Base-by-base conservation (phyloP, 495 filamentous ascomycete genomes). In the Podospora tetraspora region DNA sequence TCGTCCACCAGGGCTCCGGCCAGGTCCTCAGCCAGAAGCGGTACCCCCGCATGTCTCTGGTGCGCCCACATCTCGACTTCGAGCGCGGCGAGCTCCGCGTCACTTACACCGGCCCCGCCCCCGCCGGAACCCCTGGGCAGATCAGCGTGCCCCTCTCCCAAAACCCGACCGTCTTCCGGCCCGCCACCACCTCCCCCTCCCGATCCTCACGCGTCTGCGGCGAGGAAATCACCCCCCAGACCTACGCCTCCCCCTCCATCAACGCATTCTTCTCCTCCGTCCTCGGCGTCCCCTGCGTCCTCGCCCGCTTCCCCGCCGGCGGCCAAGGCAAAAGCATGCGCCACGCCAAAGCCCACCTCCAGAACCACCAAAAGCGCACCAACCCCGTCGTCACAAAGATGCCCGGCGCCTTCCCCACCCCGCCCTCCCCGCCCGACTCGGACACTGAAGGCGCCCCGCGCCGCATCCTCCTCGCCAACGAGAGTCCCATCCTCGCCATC, bases 401-500 rank as follows among this genome's bases (percentile, higher is more conserved):
- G 66, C 88, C 88, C 0, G 84, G 86, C 4, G 78, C 86, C n/a
- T 88, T 86, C 68, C 86, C 85, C 1, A 61, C 24, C 7, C 76
- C 82, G 16, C 81, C 80, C 7, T 76, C 84, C 61, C 75, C 84
- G 67, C 77, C 81, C 61, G 84, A 86, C 73, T 80, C 84, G 32
- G 79, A 83, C 73, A 74, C 77, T 21, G 75, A 83, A 74, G 64
- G 75, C 27, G 67, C 58, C 1, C 61, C 67, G 30, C 83, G 76
- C n/a, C 88, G 88, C 3, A 92, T 97, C 59, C 79, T 93, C 2
- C 79, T 99, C 3, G 90, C 93, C 16, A 99, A 99, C 73, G 95
- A 99, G 75, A 93, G 90, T 60, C 94, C 95, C 0, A 95, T 99
- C 62, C 85, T 99, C 0, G 83, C 91, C 6, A 91, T 99, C 30